Evolutionary conservation across 2,329 filamentous ascomycete species (phyloP), one percentile per base, ranked within the genome.

Genomic region (Aspergillus sp.): DNA sequence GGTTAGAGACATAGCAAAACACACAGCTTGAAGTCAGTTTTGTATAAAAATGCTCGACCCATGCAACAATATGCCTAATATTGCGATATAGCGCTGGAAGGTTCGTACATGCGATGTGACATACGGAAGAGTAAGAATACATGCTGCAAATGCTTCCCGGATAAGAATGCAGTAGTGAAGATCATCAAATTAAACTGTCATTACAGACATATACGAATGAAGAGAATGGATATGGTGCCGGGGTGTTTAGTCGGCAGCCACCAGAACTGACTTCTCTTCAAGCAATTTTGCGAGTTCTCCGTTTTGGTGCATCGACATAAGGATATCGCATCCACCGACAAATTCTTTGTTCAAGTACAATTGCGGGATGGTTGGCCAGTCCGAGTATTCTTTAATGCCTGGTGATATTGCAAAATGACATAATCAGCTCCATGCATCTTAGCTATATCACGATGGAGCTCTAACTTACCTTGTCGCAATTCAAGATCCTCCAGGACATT

Each of bases 371-470:
- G 93, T 98, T 12, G 93, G 93, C 93, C 93, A 98, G 67, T 97
- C 93, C 1, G 90, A 95, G 77, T 93, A 98, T 73, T 98, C 91
- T 74, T 98, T 98, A 75, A 98, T 95, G 45, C 93, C 91, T 90
- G 56, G 41, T 50, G 13, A 49, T 42, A 7, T 43, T 41, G 43
- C 43, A 20, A 47, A 10, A 46, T 30, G 25, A 7, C 38, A 20
- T 10, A 7, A 12, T 39, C 17, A 39, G 37, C 37, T 12, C 37
- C 17, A 19, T 39, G 15, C 7, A 39, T 19, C 37, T 53, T 44
- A 50, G 45, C 41, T 38, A 32, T 27, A 13, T 23, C n/a, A 23
- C 39, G 33, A 39, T 32, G n/a, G 23, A 7, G 17, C 15, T n/a
- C 13, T 6, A 10, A 15, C 75, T 51, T 71, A 91, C 88, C 89